A percentile compares a stretch with the other conserved stretches of the same genome.
phyloP scores from a whole-genome alignment of 805 yeast genomes.

The Candida cerambycidarum region DNA sequence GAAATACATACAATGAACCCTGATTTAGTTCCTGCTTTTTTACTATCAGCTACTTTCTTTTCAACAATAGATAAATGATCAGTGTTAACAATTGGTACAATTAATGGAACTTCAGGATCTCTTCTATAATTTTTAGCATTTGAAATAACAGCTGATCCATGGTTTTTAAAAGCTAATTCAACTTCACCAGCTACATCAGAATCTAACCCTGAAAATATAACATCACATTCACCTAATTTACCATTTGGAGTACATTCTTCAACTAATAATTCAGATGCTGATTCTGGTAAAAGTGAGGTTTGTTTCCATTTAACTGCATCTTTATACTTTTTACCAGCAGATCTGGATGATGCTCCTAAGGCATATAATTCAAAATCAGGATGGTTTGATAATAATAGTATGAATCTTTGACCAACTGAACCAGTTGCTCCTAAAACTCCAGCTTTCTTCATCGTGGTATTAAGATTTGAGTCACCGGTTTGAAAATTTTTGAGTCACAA shows the following conservation, averaged over 20 bases:
- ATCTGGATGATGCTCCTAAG: constrained; percentile 89
- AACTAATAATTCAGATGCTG: constrained; percentile 62
- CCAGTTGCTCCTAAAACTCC: constrained; percentile 99
- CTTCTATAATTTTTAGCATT: constrained; percentile 97
- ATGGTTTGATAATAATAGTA: constrained; percentile 76
- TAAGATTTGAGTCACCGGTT: constrained; percentile 3
- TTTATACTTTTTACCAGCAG: constrained; percentile 84
- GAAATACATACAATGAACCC: constrained; percentile 95
- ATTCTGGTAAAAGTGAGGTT: constrained; percentile 73
- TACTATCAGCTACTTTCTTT: constrained; percentile 56
- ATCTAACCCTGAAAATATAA: constrained; percentile 93
- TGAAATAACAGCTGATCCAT: constrained; percentile 83
- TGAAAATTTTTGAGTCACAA: no score
- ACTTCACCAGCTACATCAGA: constrained; percentile 91
- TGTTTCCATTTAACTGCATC: constrained; percentile 96
- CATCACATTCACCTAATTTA: constrained; percentile 82
- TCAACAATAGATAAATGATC: constrained; percentile 80
- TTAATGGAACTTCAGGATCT: constrained; percentile 79
- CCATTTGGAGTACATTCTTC: constrained; percentile 72
- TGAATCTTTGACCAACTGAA: constrained; percentile 95
- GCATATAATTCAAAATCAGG: constrained; percentile 85
- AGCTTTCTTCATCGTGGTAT: constrained; percentile 35
- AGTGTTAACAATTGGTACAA: constrained; percentile 93
- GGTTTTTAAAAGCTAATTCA: constrained; percentile 78
- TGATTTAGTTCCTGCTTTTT: constrained; percentile 51